Evolutionary conservation across 306 rosid genomes (phyloP), one percentile per base, ranked within the genome.

Genomic region (Abrus pulchellus): DNA sequence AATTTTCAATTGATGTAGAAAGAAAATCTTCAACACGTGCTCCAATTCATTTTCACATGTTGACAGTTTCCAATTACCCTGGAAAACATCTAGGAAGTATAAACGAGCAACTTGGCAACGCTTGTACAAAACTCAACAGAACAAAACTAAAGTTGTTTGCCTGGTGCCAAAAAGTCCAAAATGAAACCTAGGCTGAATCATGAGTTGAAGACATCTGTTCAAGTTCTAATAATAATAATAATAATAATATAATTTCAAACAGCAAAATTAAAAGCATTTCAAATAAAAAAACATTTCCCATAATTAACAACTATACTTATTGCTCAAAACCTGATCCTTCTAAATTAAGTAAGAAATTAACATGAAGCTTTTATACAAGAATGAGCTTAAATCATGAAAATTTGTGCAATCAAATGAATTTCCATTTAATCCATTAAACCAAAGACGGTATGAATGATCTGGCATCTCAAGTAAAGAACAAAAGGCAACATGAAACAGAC

Each of bases 161-260:
- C 68, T 63, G 41, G 69, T 70, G 38, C 74, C 49, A 55, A 41
- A 45, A 71, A 6, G 75, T 71, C 75, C 60, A 83, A 66, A 71
- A 78, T 68, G 76, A 83, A 83, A 72, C 44, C 53, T 3, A 34
- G 12, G 60, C 6, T 70, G 49, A 62, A 63, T 33, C 66, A 49
- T 45, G 40, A 41, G 43, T 49, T 44, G 40, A 62, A 33, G 47
- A 34, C 2, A 70, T 41, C 36, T 47, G 36, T 70, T 69, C 29
- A 8, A 30, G 61, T 52, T 83, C 70, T 64, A 66, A 72, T 32
- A 12, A 65, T 55, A 77, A 47, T 27, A 65, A 57, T 9, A 12
- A 65, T 55, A 77, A 47, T 27, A 65, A 57, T 9, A n/a, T n/a
- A n/a, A n/a, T n/a, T n/a, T 54, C 69, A 38, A 36, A 60, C 68